phyloP scores from a whole-genome alignment of 2,329 filamentous ascomycete genomes.

The Apiospora rasikravindrae region DNA sequence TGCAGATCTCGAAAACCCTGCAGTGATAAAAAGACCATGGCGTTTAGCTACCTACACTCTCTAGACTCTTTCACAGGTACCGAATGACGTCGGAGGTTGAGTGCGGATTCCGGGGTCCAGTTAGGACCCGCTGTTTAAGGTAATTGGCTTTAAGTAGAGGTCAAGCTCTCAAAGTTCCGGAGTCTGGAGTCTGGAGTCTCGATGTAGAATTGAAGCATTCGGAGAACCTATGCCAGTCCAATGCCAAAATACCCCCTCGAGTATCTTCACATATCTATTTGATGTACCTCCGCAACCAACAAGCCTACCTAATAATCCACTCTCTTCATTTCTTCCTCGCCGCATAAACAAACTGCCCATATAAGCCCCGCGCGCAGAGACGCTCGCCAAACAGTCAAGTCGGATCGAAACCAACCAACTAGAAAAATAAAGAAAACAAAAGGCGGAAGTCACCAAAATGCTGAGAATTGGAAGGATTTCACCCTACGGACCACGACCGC shows the following conservation, averaged over 20 bases:
- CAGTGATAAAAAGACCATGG: neutral
- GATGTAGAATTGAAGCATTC: neutral
- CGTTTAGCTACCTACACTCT: neutral
- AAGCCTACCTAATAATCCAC: no score
- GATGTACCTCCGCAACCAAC: neutral
- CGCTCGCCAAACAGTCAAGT: no score
- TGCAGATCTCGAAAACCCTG: neutral
- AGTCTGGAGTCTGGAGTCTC: no score
- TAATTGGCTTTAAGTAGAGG: neutral
- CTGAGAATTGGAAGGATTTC: conserved; percentile 26
- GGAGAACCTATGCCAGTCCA: neutral
- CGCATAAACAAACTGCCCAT: no score
- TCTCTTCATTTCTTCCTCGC: no score
- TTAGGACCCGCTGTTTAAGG: neutral
- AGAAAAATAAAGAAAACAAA: neutral
- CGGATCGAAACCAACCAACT: neutral
- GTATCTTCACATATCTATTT: neutral
- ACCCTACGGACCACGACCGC: conserved; percentile 37
- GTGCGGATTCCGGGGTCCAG: neutral
- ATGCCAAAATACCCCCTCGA: neutral
- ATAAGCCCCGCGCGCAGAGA: no score
- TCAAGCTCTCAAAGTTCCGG: neutral
- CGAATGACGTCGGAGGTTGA: neutral
- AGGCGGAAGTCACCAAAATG: neutral
- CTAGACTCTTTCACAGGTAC: neutral